phyloP scores from a whole-genome alignment of 192 early-diverging fungal species.

The Cetraspora pellucida region DNA sequence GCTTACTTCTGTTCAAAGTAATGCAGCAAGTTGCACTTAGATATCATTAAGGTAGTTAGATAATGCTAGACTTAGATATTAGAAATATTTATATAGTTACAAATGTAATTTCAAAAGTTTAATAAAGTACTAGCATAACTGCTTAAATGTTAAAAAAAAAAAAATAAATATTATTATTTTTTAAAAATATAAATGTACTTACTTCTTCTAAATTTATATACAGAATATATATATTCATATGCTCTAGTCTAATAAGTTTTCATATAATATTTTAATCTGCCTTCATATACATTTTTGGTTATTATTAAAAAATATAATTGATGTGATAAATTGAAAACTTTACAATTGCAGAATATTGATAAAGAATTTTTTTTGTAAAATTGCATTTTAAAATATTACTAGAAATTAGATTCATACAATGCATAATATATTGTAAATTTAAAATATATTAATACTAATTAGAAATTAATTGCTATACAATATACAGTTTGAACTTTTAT shows the following conservation, averaged over 20 bases:
- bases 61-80: no score
- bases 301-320: background rate
- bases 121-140: no score
- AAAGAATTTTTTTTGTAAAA: background rate
- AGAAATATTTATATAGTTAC: no score
- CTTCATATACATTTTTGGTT: background rate
- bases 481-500: background rate
- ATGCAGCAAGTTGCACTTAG: no score
- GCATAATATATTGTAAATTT: background rate
- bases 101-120: no score
- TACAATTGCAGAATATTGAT: background rate
- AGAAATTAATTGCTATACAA: conserved; percentile 1
- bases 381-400: conserved; percentile 2
- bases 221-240: background rate
- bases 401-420: background rate
- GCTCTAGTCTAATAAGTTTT: conserved; percentile 1
- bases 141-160: no score
- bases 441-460: background rate
- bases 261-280: background rate
- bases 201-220: conserved; percentile 8
- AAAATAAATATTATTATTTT: no score
- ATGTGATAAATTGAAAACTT: background rate
- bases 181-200: background rate
- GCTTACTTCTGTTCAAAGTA: no score
- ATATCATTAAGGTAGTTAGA: no score